phyloP scores from a whole-genome alignment of 768 basidiomycete species.

The Termitomyces sp. region DNA sequence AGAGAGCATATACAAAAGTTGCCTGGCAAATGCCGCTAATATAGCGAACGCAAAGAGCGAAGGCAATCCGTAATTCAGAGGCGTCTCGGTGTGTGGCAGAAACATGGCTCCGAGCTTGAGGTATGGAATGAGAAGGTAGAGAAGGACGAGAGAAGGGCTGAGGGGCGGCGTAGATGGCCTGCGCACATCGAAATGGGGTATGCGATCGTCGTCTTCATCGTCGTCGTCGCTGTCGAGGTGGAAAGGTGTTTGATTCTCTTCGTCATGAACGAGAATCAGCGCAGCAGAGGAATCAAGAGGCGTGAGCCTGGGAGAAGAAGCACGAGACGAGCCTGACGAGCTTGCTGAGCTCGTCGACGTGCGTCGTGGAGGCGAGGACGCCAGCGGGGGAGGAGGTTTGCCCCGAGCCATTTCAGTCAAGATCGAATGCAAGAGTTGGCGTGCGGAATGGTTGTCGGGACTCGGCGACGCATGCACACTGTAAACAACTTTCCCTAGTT shows the following conservation, averaged over 20 bases:
- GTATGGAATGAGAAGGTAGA: constrained; percentile 67
- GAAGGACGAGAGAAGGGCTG: constrained; percentile 52
- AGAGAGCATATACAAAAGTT: constrained; percentile 77
- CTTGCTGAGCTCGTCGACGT: constrained; percentile 21
- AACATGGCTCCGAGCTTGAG: constrained; percentile 70
- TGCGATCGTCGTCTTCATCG: constrained; percentile 33
- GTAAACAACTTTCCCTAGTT: neutral
- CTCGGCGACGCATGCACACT: neutral
- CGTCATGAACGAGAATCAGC: constrained; percentile 61
- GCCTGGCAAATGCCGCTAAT: constrained; percentile 57
- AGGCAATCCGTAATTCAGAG: constrained; percentile 48
- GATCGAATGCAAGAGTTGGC: neutral
- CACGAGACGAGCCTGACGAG: constrained; percentile 22
- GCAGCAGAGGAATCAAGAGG: constrained; percentile 44
- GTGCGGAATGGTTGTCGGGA: neutral
- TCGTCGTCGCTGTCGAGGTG: constrained; percentile 38
- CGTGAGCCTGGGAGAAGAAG: constrained; percentile 21
- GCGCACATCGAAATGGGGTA: constrained; percentile 41
- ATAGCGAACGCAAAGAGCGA: constrained; percentile 50
- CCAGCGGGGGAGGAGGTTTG: constrained; percentile 12
- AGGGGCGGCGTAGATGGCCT: constrained; percentile 49
- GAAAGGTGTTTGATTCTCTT: constrained; percentile 39
- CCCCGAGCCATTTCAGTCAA: constrained; percentile 15
- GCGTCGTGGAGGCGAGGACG: constrained; percentile 7
- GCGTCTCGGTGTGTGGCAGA: constrained; percentile 43